phyloP scores from a whole-genome alignment of 2,329 filamentous ascomycete species.

The Pestalotiopsis sp. region DNA sequence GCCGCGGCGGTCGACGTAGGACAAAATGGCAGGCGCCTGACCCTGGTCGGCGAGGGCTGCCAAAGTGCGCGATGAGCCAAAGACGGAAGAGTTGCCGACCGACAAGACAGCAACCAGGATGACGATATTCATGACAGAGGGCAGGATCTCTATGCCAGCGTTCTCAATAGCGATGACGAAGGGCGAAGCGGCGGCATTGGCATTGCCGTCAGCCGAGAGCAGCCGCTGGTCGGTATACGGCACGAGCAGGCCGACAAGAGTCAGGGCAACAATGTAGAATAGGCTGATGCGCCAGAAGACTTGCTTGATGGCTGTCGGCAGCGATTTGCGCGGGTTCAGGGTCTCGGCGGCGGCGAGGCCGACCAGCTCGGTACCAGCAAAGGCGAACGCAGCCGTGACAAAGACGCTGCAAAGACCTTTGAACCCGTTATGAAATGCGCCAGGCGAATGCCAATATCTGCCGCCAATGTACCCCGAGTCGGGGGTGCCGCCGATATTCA shows the following conservation, averaged over 20 bases:
- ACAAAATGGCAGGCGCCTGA: constrained; percentile 76
- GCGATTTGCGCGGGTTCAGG: constrained; percentile 59
- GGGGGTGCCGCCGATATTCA: constrained; percentile 80
- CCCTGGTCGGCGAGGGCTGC: constrained; percentile 87
- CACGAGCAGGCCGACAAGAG: constrained; percentile 41
- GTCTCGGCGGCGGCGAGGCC: constrained; percentile 57
- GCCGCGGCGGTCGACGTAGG: constrained; percentile 81
- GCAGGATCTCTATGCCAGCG: constrained; percentile 76
- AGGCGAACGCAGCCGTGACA: constrained; percentile 49
- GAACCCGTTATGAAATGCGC: constrained; percentile 84
- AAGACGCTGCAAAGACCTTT: constrained; percentile 73
- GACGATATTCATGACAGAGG: constrained; percentile 90
- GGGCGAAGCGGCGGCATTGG: constrained; percentile 57
- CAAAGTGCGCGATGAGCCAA: constrained; percentile 87
- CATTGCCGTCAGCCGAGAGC: constrained; percentile 28
- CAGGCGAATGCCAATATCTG: constrained; percentile 74
- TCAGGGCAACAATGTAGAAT: constrained; percentile 68
- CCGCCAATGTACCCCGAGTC: constrained; percentile 78
- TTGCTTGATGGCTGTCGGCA: constrained; percentile 67
- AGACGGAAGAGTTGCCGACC: constrained; percentile 89
- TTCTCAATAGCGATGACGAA: constrained; percentile 87
- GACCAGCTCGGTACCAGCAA: constrained; percentile 46
- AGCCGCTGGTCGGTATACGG: constrained; percentile 33
- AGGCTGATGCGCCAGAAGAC: constrained; percentile 69
- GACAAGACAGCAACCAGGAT: constrained; percentile 89